phyloP scores from a whole-genome alignment of 768 basidiomycete genomes.

The Tephrocybe rancida region DNA sequence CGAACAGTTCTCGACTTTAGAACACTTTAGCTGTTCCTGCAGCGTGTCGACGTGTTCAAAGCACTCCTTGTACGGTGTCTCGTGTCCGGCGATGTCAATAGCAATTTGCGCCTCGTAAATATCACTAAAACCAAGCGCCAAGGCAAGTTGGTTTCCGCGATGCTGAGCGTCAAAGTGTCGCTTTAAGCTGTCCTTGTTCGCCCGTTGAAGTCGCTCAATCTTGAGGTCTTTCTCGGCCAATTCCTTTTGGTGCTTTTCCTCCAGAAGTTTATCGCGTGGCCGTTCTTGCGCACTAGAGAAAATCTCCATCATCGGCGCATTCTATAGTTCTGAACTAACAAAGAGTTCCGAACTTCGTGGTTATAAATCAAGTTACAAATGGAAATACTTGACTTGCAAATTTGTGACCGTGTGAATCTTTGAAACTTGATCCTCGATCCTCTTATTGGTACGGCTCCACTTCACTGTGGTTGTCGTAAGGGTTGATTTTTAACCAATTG shows the following conservation, averaged over 20 bases:
- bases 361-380: no score
- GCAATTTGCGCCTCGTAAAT: slow-evolving; percentile 43
- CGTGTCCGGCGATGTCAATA: slow-evolving; percentile 37
- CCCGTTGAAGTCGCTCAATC: slow-evolving; percentile 30
- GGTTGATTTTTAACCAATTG: no score
- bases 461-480: no score
- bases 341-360: no score
- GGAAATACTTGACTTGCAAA: no score
- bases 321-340: not conserved
- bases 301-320: slow-evolving; percentile 12
- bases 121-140: slow-evolving; percentile 44
- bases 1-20: not conserved
- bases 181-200: slow-evolving; percentile 37
- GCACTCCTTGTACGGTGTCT: slow-evolving; percentile 35
- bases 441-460: no score
- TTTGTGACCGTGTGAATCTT: no score
- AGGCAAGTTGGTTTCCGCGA: slow-evolving; percentile 39
- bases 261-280: slow-evolving; percentile 38
- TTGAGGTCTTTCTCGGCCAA: slow-evolving; percentile 29
- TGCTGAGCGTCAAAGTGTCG: slow-evolving; percentile 40
- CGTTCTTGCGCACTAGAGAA: slow-evolving; percentile 35
- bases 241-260: slow-evolving; percentile 36
- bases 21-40: slow-evolving; percentile 22
- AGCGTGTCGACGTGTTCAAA: slow-evolving; percentile 34
- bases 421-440: no score